Conservation (phyloP, 2,329 filamentous ascomycete genomes). For the Curvularia sp. region DNA sequence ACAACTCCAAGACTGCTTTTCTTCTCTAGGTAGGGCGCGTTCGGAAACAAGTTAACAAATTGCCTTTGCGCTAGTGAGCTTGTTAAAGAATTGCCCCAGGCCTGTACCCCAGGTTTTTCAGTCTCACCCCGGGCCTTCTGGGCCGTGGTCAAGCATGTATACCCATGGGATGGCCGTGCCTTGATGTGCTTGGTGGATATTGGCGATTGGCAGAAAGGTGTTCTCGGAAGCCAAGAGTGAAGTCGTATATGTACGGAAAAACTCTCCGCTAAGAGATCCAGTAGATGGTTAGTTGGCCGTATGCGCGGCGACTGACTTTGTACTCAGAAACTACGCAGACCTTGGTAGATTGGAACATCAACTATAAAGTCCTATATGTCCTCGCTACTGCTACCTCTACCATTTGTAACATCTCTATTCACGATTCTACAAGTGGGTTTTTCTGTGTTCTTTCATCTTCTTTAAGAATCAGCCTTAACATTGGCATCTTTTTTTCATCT, state of each 20-base stretch:
- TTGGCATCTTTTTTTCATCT: not conserved
- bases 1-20: slow-evolving; percentile 23
- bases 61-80: slow-evolving; percentile 16
- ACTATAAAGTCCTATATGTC: slow-evolving; percentile 21
- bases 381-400: not conserved
- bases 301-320: slow-evolving; percentile 27
- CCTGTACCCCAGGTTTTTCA: slow-evolving; percentile 17
- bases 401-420: slow-evolving; percentile 8
- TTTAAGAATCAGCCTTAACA: slow-evolving; percentile 8
- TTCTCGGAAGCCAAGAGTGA: slow-evolving; percentile 4
- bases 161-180: slow-evolving; percentile 14
- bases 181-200: slow-evolving; percentile 34
- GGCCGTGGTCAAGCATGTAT: slow-evolving; percentile 2
- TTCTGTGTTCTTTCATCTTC: slow-evolving; percentile 26
- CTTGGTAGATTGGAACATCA: slow-evolving; percentile 2
- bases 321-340: slow-evolving; percentile 20
- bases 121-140: slow-evolving; percentile 10
- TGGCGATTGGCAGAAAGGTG: slow-evolving; percentile 5
- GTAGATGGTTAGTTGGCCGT: slow-evolving; percentile 15
- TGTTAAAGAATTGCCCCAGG: slow-evolving; percentile 4
- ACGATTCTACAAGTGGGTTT: slow-evolving; percentile 24
- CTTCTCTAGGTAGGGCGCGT: slow-evolving; percentile 10
- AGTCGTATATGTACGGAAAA: slow-evolving; percentile 25
- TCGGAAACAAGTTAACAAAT: slow-evolving; percentile 6
- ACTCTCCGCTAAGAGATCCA: slow-evolving; percentile 19